Evolutionary conservation across 2,329 filamentous ascomycete genomes (phyloP), one percentile per base, ranked within the genome.

Genomic region (Phialophora macrospora): DNA sequence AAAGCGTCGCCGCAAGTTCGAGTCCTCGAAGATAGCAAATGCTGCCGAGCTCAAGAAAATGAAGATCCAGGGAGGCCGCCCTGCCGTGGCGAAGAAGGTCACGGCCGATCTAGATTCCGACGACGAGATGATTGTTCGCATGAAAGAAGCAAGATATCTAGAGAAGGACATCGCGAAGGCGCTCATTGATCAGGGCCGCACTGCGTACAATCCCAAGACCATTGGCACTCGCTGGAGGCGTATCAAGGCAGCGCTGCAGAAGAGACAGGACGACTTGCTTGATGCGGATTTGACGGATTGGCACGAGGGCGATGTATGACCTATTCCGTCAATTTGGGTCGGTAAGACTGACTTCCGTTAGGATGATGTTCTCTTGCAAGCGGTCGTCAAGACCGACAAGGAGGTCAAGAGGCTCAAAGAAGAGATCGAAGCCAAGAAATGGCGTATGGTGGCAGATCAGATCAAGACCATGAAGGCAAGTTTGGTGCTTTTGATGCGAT

Each of bases 221-320:
- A 80, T 85, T 60, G 77, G 78, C 22, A 81, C 80, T 38, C 81
- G 82, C 46, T 82, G 80, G 73, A 71, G 74, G 49, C 80, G 82
- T 24, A 76, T 84, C 57, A 78, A 79, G 61, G 75, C 77, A 44
- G 77, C 76, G 1, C 74, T 82, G 52, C 77, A 78, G 38, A 73
- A 77, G 44, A 75, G 76, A 24, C 75, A 80, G n/a, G 81, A 84
- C 64, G 76, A 78, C 52, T 73, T 78, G 26, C 75, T 85, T 0
- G 76, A 81, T 54, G 78, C 81, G 57, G 79, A 82, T 46, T 73
- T 81, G 66, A 81, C 77, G 57, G 81, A 82, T 70, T 85, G 83
- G 83, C 77, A 81, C 58, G 74, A 77, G 12, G 78, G 78, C 20
- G 83, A 85, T 72, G 82, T 83, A 73, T 70, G 76, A 65, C 20